These are phyloP conservation scores for Fusarium torulosum DNA, from an alignment of 2,329 filamentous ascomycete genomes.

Conservation along the genomic window DNA sequence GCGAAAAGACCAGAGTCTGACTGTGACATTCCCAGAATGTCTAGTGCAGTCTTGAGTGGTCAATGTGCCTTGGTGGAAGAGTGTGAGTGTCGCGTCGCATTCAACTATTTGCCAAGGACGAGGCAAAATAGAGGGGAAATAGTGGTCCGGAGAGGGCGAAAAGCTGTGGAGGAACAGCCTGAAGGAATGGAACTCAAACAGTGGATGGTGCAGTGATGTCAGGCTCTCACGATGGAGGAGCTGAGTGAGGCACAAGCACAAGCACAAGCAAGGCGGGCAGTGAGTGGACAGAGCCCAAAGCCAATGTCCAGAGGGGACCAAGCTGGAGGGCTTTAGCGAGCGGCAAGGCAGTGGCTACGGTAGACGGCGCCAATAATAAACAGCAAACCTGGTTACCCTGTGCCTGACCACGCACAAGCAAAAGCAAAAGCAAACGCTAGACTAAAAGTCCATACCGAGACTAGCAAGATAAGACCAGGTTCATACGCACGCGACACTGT, in stretches of 20 bases:
- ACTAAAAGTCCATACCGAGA: conserved; percentile 22
- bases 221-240: conserved; percentile 25
- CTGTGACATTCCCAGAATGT: conserved; percentile 38
- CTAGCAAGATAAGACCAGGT: conserved; percentile 5
- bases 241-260: conserved; percentile 1
- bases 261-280: conserved; percentile 6
- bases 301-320: neutral
- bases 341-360: conserved; percentile 33
- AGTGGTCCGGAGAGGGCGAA: conserved; percentile 9
- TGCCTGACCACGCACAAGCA: conserved; percentile 10
- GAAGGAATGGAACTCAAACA: conserved; percentile 7
- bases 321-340: conserved; percentile 32
- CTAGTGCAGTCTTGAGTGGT: conserved; percentile 5
- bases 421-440: conserved; percentile 9
- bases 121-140: conserved; percentile 6
- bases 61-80: conserved; percentile 8
- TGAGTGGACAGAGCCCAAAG: neutral
- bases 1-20: conserved; percentile 5
- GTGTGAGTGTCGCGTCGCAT: conserved; percentile 28
- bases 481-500: conserved; percentile 35
- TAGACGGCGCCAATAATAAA: conserved; percentile 21
- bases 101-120: conserved; percentile 9
- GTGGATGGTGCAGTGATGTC: conserved; percentile 32
- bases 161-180: conserved; percentile 6
- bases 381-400: neutral